Base-by-base conservation (phyloP, 2,329 filamentous ascomycete species). In the Colletotrichum tabaci region DNA sequence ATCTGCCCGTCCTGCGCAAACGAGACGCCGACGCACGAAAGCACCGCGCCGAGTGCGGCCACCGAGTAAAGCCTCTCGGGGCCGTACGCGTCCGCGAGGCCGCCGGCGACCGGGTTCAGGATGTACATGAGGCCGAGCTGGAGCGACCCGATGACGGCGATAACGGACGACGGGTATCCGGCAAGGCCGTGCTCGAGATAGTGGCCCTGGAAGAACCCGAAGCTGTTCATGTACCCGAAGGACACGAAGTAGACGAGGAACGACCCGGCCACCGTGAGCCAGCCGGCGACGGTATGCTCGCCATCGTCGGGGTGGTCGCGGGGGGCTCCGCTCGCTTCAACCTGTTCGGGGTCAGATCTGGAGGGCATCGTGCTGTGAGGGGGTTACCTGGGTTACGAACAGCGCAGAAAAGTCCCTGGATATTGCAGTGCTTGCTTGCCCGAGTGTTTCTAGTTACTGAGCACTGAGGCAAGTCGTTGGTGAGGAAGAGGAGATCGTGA, bases 151-250 rank as follows among this genome's bases (percentile, higher is more conserved):
- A 26, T 26, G 3, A 26, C 26, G 26, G 1, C 26, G 26, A 4
- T 26, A 3, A 26, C 26, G 1, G 26, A 26, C 26, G 26, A 26
- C 26, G 26, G 26, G 26, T 26, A 26, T 4, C 1, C 26, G 26
- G 3, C 26, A 1, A 26, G 3, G 1, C 26, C 26, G 26, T 26
- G 26, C 4, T 26, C 26, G 26, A 1, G 4, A 26, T 26, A 26
- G 26, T 26, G 26, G 26, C 4, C 26, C 26, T 26, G 26, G 76
- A 82, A 86, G 4, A 83, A 82, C 46, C 84, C 84, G 66, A 83
- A 86, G 30, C 78, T 81, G 73, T 83, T 85, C 67, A 85, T 78
- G n/a, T 81, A 72, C 26, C 80, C 80, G 15, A 66, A 70, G 38
- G 66, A 73, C 7, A 68, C 62, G 4, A 73, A 67, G 58, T 73